Base-by-base conservation (phyloP, 805 yeast genomes). In the Candida namnaoensis region DNA sequence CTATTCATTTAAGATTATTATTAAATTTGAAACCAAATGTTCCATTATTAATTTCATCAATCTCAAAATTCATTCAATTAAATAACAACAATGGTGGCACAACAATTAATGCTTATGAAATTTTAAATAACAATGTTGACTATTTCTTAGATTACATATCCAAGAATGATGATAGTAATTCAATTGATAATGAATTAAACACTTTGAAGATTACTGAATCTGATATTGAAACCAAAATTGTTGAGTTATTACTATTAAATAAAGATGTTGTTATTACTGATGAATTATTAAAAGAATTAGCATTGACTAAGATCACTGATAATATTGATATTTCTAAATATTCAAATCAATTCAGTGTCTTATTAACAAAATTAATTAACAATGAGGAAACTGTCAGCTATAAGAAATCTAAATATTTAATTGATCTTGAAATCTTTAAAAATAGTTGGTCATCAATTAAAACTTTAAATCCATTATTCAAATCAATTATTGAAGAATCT, bases 1-100 rank as follows among this genome's bases (percentile, higher is more conserved):
- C 80, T 0, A 57, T 78, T 32, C 68, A 71, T 45, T 53, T 82
- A 41, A 64, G 66, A 41, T 51, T 76, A 7, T 44, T 80, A 30
- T 55, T 71, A 13, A 62, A 66, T 47, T 57, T 71, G 35, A 57
- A 69, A 35, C 47, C 60, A 0, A 44, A 57, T 7, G 47, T 53
- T 1, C 44, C 53, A 9, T 40, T 48, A 5, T 50, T 53, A 13
- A 7, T 53, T 6, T 46, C 50, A 24, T 36, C 52, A 0, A 32
- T 54, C 32, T 47, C 46, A 7, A 49, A 44, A 23, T 56, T 54
- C 38, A 51, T 50, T 8, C 45, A 52, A 35, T 40, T 39, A 19
- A 19, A 19, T 19, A 19, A 19, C 3, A 19, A 3, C 19, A 19
- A 19, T 19, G 19, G 19, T 19, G 19, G 19, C 3, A 19, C 19